Percentiles rank a stretch among this genome's conserved stretches.
These are phyloP conservation scores for Yamadazyma atmosphaerica DNA, from an alignment of 1,139 yeast genomes.

Conservation along the genomic window DNA sequence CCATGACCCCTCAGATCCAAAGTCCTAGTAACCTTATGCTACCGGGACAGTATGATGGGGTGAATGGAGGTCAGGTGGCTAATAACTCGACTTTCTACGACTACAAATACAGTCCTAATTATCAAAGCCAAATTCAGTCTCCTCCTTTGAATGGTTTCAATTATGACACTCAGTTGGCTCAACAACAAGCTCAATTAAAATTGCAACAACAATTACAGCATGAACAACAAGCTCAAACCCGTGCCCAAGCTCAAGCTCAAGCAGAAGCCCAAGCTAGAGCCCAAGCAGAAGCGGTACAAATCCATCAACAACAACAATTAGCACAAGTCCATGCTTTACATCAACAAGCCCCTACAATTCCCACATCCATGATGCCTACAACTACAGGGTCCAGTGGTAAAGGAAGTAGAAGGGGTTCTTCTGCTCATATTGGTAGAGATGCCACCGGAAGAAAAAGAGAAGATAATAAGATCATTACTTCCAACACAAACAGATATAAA, in stretches of 20 bases:
- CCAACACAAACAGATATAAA: slow-evolving; percentile 25
- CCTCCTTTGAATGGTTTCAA: not conserved
- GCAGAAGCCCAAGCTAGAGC: not conserved
- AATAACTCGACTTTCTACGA: slow-evolving; percentile 9
- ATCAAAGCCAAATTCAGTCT: not conserved
- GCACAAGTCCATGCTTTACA: not conserved
- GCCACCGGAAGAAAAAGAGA: slow-evolving; percentile 11
- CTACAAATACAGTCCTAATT: slow-evolving; percentile 7
- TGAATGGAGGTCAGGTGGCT: not conserved
- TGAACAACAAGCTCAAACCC: slow-evolving; percentile 1
- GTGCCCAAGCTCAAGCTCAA: not conserved
- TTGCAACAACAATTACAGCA: not conserved
- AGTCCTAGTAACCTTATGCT: slow-evolving; percentile 14
- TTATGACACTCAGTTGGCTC: slow-evolving; percentile 1
- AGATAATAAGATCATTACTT: slow-evolving; percentile 17
- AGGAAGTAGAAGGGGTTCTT: slow-evolving; percentile 1
- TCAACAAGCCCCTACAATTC: not conserved
- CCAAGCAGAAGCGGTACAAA: not conserved
- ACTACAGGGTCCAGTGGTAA: not conserved
- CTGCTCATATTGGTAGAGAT: not conserved
- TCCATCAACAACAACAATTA: not conserved
- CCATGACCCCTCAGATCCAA: slow-evolving; percentile 15
- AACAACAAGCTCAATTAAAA: not conserved
- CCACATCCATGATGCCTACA: not conserved
- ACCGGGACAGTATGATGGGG: slow-evolving; percentile 11